phyloP scores from a whole-genome alignment of 208 protist species.

The Trypanosoma brucei region DNA sequence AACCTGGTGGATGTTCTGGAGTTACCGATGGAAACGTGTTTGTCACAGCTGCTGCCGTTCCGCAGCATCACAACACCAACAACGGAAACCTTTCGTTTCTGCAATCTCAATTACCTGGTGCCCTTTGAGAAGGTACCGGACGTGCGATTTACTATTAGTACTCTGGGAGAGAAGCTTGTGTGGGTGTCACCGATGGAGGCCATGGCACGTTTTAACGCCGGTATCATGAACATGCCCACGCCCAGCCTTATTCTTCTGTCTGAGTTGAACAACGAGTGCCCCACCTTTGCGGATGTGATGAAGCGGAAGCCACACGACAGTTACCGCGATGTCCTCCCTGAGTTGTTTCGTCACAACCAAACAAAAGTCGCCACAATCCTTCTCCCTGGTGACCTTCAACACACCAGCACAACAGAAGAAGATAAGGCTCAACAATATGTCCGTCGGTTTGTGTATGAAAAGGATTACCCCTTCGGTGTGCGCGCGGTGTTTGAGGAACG shows the following conservation, averaged over 20 bases:
- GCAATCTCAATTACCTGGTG: conserved; percentile 70
- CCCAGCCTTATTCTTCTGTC: conserved; percentile 76
- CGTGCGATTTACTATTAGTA: conserved; percentile 73
- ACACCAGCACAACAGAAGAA: conserved; percentile 61
- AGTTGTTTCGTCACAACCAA: conserved; percentile 67
- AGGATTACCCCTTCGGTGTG: conserved; percentile 83
- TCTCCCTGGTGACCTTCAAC: conserved; percentile 72
- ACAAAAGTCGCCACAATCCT: conserved; percentile 75
- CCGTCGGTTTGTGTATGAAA: conserved; percentile 79
- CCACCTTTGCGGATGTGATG: conserved; percentile 68
- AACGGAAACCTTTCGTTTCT: conserved; percentile 83
- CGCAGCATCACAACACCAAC: conserved; percentile 68
- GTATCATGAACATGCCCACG: conserved; percentile 89
- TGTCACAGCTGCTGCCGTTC: conserved; percentile 70
- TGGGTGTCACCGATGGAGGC: conserved; percentile 90
- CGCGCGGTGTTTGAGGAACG: conserved; percentile 82
- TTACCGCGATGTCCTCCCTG: conserved; percentile 45
- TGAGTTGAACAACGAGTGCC: conserved; percentile 83
- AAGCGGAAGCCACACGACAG: conserved; percentile 42
- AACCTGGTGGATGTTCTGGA: conserved; percentile 79
- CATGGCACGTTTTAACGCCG: conserved; percentile 85
- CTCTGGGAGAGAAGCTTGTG: conserved; percentile 64
- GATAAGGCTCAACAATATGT: conserved; percentile 58
- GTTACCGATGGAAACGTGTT: conserved; percentile 76
- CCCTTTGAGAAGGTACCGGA: conserved; percentile 75